Percentiles rank a stretch among this genome's conserved stretches.
Evolutionary conservation across 2,329 filamentous ascomycete genomes (phyloP).

Genomic region (Penicillium nordicum): DNA sequence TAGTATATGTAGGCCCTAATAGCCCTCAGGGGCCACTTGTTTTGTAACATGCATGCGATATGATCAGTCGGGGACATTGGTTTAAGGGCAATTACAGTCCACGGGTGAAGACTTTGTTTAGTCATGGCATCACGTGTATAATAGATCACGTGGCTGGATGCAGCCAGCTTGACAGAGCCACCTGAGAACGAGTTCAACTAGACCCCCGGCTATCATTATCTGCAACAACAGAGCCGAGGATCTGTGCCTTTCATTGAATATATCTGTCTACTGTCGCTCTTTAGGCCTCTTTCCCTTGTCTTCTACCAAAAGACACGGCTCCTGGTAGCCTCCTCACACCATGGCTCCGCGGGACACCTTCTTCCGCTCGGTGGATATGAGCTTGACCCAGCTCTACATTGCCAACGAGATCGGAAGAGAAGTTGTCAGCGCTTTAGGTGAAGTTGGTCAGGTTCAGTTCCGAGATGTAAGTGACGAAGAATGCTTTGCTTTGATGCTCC

Average conservation of each 20-base stretch:
- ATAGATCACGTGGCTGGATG: constrained; percentile 14
- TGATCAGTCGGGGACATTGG: neutral
- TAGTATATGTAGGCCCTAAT: no score
- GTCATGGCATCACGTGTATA: neutral
- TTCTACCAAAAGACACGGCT: constrained; percentile 24
- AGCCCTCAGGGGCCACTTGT: no score
- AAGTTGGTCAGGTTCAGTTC: constrained; percentile 95
- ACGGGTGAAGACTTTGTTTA: neutral
- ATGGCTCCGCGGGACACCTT: constrained; percentile 81
- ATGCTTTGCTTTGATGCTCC: constrained; percentile 1
- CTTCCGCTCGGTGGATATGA: constrained; percentile 99
- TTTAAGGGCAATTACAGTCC: neutral
- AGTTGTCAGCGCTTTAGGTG: constrained; percentile 92
- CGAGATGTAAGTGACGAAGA: constrained; percentile 70
- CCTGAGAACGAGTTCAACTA: constrained; percentile 1
- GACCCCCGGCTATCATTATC: neutral
- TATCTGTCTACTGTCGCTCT: constrained; percentile 8
- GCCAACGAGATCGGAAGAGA: constrained; percentile 98
- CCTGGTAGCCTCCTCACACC: constrained; percentile 27
- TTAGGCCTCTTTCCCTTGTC: constrained; percentile 3
- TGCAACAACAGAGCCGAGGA: constrained; percentile 5
- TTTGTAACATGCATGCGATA: no score
- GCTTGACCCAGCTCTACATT: constrained; percentile 99
- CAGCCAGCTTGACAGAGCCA: constrained; percentile 18
- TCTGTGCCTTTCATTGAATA: constrained; percentile 16